A percentile compares a stretch with the other conserved stretches of the same genome.
Evolutionary conservation across 305 asterid genomes (phyloP).

Genomic region (Fraxinus baroniana): DNA sequence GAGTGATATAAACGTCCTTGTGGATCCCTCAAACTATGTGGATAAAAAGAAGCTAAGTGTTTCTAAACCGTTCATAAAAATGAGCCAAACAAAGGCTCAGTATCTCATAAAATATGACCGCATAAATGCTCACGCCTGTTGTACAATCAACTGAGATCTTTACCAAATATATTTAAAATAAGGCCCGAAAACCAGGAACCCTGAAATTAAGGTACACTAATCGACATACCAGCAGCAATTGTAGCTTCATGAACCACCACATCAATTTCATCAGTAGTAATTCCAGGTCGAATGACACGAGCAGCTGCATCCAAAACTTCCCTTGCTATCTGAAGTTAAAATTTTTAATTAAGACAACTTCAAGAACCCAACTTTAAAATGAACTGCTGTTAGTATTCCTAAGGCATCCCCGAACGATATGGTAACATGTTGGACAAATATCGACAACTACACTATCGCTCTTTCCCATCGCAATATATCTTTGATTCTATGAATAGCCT

Average conservation of each 20-base stretch:
- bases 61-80: no score
- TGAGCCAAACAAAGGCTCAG: not conserved
- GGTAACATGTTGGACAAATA: not conserved
- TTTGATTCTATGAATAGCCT: not conserved
- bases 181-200: conserved; percentile 11
- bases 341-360: not conserved
- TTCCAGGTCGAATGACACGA: conserved; percentile 81
- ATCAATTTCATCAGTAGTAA: conserved; percentile 97
- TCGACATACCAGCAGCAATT: conserved; percentile 73
- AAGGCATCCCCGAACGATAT: conserved; percentile 3
- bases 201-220: not conserved
- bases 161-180: not conserved
- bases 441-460: not conserved
- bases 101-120: not conserved
- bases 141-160: not conserved
- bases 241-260: conserved; percentile 95
- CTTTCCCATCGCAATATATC: not conserved
- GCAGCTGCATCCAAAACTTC: conserved; percentile 99
- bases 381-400: not conserved
- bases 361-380: conserved; percentile 11
- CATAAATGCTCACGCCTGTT: not conserved
- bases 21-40: no score
- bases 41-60: no score
- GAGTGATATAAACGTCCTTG: no score
- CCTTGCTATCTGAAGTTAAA: conserved; percentile 66